A percentile compares a stretch with the other conserved stretches of the same genome.
These are phyloP conservation scores for Solanum pimpinellifolium DNA, from an alignment of 257 asterid species.

Conservation along the genomic window DNA sequence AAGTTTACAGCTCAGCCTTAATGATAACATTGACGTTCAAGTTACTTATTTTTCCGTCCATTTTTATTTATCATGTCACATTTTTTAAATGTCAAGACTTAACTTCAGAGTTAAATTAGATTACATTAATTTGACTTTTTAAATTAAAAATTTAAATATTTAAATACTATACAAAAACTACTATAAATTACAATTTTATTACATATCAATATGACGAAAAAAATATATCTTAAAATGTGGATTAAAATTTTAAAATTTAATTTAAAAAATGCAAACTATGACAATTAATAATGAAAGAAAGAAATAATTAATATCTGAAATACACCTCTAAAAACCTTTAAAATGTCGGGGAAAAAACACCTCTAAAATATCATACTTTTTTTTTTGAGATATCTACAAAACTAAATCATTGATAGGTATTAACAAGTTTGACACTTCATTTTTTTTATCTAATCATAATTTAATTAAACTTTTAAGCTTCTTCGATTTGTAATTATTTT, in stretches of 20 bases:
- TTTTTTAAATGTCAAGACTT: no score
- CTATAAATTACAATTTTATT: no score
- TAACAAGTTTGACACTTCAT: neutral
- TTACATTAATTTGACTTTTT: no score
- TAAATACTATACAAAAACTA: fast-evolving
- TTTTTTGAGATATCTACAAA: neutral
- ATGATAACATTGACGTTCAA: neutral
- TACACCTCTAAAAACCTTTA: neutral
- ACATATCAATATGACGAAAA: no score
- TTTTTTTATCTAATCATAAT: neutral
- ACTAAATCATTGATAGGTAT: neutral
- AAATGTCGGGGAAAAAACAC: neutral
- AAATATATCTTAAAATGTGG: no score
- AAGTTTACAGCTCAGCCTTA: neutral
- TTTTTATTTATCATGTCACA: fast-evolving
- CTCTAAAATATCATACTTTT: neutral
- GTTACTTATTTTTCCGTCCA: neutral
- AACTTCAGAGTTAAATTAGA: no score
- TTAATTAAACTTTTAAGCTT: neutral
- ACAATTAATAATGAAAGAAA: no score
- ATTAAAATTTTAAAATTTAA: no score
- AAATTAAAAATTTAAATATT: no score
- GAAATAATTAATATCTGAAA: neutral
- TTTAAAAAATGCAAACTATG: no score
- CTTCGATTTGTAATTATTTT: neutral